A percentile compares a stretch with the other conserved stretches of the same genome.
These are phyloP conservation scores for Phoma sp. DNA, from an alignment of 2,329 filamentous ascomycete species.

Conservation along the genomic window DNA sequence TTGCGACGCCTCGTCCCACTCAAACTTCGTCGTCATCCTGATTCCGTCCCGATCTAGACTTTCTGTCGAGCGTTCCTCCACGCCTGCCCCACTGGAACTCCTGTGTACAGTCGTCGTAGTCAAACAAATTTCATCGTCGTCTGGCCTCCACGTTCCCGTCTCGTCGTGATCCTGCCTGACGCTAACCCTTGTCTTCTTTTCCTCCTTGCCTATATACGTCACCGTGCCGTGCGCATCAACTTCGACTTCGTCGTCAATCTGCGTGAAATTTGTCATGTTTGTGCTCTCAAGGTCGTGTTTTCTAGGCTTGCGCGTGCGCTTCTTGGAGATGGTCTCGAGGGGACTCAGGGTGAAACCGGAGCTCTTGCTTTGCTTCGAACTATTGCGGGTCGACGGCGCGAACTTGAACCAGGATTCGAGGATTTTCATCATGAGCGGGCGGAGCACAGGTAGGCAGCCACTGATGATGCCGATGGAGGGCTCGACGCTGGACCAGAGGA, in stretches of 20 bases:
- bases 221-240: slow-evolving; percentile 5
- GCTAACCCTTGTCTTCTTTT: slow-evolving; percentile 2
- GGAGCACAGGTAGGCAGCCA: no score
- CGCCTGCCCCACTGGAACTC: slow-evolving; percentile 9
- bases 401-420: no score
- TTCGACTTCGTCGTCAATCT: slow-evolving; percentile 11
- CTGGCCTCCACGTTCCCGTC: slow-evolving; percentile 21
- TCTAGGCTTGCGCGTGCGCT: slow-evolving; percentile 27
- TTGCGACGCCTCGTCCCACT: slow-evolving; percentile 19
- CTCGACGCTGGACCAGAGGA: no score
- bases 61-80: slow-evolving; percentile 8
- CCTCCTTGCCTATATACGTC: background rate
- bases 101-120: slow-evolving; percentile 25
- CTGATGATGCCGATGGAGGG: no score
- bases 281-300: slow-evolving; percentile 21
- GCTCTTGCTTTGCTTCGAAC: background rate
- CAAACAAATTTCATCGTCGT: slow-evolving; percentile 30
- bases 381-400: background rate
- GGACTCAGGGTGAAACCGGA: slow-evolving; percentile 7
- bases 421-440: no score
- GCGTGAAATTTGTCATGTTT: slow-evolving; percentile 4
- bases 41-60: slow-evolving; percentile 15
- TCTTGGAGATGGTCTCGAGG: slow-evolving; percentile 31
- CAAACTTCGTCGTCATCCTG: slow-evolving; percentile 24
- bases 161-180: slow-evolving; percentile 8